A percentile compares a stretch with the other conserved stretches of the same genome.
Evolutionary conservation across 768 basidiomycete genomes (phyloP).

Genomic region (Mycena rebaudengoi): DNA sequence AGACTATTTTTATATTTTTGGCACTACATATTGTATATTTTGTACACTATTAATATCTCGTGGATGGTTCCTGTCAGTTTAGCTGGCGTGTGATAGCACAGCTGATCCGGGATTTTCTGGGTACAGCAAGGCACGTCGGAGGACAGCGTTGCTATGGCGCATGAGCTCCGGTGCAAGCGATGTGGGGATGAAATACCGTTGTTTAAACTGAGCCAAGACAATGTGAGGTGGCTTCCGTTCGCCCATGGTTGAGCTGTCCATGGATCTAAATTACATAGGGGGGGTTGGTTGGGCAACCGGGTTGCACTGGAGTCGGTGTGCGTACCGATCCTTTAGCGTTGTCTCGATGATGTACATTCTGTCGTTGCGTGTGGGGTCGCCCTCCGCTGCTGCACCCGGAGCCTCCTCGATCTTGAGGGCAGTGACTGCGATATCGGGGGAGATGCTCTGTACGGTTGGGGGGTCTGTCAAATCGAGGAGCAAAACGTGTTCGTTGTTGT

Average conservation of each 20-base stretch:
- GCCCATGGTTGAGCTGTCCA: conserved; percentile 26
- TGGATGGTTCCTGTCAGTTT: conserved; percentile 20
- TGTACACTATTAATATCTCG: conserved; percentile 14
- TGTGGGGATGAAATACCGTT: conserved; percentile 54
- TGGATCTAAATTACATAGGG: too few species aligned
- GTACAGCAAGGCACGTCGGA: conserved; percentile 68
- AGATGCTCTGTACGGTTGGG: conserved; percentile 62
- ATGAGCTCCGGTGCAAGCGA: conserved; percentile 19
- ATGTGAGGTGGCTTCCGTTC: conserved; percentile 59
- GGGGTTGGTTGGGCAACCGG: too few species aligned
- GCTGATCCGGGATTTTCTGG: conserved; percentile 40
- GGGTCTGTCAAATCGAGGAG: conserved; percentile 69
- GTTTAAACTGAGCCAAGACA: conserved; percentile 70
- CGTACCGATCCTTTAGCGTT: too few species aligned
- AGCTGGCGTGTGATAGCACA: not conserved
- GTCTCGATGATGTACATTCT: conserved; percentile 84
- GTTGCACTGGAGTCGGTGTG: too few species aligned
- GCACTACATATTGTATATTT: not conserved
- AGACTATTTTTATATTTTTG: not conserved
- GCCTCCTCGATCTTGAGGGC: conserved; percentile 76
- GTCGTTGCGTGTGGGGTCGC: conserved; percentile 56
- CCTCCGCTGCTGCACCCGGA: conserved; percentile 68
- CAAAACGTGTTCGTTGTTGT: conserved; percentile 73
- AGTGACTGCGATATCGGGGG: conserved; percentile 55
- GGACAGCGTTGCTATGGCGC: conserved; percentile 56